Evolutionary conservation across 371 early-diverging fungal species (phyloP).

Genomic region (Spiromyces aspiralis): DNA sequence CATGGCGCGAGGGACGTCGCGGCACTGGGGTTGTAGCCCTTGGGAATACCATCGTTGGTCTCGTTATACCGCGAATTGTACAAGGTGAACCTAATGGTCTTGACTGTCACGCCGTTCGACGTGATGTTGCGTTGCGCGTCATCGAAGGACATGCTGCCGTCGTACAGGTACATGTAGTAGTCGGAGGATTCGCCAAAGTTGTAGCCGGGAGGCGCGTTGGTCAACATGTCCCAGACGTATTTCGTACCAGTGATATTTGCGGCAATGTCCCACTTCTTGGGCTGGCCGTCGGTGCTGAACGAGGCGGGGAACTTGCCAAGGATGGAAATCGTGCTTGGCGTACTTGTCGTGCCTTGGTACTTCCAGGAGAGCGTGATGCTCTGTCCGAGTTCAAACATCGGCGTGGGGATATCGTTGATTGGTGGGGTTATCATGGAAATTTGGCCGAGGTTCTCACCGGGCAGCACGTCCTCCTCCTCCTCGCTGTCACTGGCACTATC

Average conservation of each 20-base stretch:
- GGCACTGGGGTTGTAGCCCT: constrained; percentile 21
- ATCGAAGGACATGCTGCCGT: constrained; percentile 24
- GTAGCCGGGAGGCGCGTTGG: constrained; percentile 25
- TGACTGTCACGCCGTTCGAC: constrained; percentile 21
- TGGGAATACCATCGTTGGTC: constrained; percentile 26
- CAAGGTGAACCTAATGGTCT: constrained; percentile 11
- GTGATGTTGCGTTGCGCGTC: constrained; percentile 23
- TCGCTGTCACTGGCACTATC: constrained; percentile 8
- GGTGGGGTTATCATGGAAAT: constrained; percentile 27
- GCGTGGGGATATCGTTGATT: constrained; percentile 23
- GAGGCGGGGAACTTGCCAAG: constrained; percentile 24
- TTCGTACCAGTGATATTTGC: constrained; percentile 20
- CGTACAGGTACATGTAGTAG: constrained; percentile 25
- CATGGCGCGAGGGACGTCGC: constrained; percentile 7
- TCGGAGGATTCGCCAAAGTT: constrained; percentile 23
- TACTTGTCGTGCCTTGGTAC: constrained; percentile 21
- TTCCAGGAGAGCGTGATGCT: constrained; percentile 25
- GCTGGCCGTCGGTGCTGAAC: constrained; percentile 13
- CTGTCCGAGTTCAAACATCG: constrained; percentile 24
- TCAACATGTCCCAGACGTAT: constrained; percentile 26
- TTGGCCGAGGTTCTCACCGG: too few relatives aligned
- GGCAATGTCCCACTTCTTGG: constrained; percentile 24
- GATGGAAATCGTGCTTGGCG: constrained; percentile 27
- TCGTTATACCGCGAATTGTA: constrained; percentile 1
- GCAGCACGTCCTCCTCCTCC: constrained; percentile 16